These are phyloP conservation scores for Oidiodendron maius DNA, from an alignment of 495 filamentous ascomycete species.

Conservation along the genomic window DNA sequence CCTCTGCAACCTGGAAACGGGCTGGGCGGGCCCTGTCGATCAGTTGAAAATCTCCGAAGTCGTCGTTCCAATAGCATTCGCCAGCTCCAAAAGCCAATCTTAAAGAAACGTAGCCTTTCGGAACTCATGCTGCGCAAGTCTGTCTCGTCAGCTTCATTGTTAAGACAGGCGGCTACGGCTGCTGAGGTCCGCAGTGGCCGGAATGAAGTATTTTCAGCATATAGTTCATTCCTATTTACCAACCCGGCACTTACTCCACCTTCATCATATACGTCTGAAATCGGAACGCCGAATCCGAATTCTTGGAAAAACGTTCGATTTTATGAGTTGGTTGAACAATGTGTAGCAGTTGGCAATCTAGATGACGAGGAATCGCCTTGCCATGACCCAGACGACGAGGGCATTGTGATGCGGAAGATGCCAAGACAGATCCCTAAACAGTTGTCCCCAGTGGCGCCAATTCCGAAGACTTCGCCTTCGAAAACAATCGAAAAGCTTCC, in stretches of 20 bases:
- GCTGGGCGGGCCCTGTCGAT: too few relatives aligned
- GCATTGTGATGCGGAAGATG: neutral
- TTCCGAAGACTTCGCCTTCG: neutral
- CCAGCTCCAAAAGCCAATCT: constrained; percentile 86
- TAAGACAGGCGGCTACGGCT: constrained; percentile 92
- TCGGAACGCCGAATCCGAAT: neutral
- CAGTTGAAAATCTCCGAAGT: too few relatives aligned
- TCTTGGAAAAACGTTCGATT: neutral
- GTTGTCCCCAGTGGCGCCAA: neutral
- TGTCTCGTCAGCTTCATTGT: constrained; percentile 79
- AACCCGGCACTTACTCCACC: neutral
- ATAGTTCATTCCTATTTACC: neutral
- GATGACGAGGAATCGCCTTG: neutral
- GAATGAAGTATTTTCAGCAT: constrained; percentile 33
- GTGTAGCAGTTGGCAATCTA: neutral
- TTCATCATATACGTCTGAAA: neutral
- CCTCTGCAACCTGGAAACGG: constrained; percentile 77
- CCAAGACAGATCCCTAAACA: neutral
- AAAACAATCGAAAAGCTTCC: constrained; percentile 1
- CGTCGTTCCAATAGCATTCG: too few relatives aligned
- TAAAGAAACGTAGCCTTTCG: constrained; percentile 95
- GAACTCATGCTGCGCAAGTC: constrained; percentile 93
- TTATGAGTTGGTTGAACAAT: constrained; percentile 1
- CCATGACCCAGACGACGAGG: neutral
- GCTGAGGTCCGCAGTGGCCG: constrained; percentile 43